Evolutionary conservation across 257 asterid genomes (phyloP), one percentile per base, ranked within the genome.

Genomic region (Fraxinus quadrangulata): DNA sequence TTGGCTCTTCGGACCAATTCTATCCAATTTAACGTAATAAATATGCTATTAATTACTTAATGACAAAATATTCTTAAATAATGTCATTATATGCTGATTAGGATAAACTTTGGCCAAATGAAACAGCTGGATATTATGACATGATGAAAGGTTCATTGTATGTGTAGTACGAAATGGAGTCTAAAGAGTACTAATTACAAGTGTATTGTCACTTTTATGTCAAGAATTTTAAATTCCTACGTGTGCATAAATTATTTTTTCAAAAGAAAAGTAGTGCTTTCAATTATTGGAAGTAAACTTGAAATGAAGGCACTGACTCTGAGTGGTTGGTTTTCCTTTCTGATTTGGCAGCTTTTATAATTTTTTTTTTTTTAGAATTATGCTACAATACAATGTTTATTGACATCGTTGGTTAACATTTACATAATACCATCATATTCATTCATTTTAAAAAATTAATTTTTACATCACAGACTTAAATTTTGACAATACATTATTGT

Each of bases 61-160:
- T 1, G 49, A 2, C 49, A 42, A 42, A 42, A 11, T 14, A 2
- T 42, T 42, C 26, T 16, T 17, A 51, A 51, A 51, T n/a, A 45
- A 11, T 63, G 13, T 70, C 0, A 69, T 68, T 34, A 42, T 17
- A 34, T 23, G 14, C 19, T 67, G 24, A 24, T 34, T 40, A 34
- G 5, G 54, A 30, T 56, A n/a, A 10, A 61, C 36, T 24, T 75
- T 16, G 19, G n/a, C 0, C 45, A 23, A 34, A 75, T 10, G 65
- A 28, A 45, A 67, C 3, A 10, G 11, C 65, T n/a, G 65, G 65
- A 54, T 19, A 54, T 34, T 73, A 4, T 12, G 65, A 34, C 56
- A 31, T 73, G 28, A 49, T 30, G 79, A 75, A 34, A 65, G 79
- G 79, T 85, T 85, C 86, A 74, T 80, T 79, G 88, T 85, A 82